Percentiles rank a stretch among this genome's conserved stretches.
Conservation (phyloP, 2,329 filamentous ascomycete species). For the Aspergillus glaucus region DNA sequence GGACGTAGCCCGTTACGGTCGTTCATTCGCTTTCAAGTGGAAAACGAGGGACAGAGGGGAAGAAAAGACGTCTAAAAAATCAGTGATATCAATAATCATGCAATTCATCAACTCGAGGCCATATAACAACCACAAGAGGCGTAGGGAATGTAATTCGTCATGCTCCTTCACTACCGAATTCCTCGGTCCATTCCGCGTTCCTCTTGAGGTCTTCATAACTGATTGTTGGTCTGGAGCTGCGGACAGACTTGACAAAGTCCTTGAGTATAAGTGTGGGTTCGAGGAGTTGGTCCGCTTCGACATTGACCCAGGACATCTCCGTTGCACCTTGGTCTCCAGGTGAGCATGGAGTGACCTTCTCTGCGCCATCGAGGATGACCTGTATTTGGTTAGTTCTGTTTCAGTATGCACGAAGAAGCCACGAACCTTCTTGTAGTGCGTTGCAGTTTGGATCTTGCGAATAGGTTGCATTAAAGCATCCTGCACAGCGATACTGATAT, state of each 20-base stretch:
- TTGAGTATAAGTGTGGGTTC: constrained; percentile 82
- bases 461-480: constrained; percentile 97
- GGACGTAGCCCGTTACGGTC: constrained; percentile 3
- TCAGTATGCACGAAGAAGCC: constrained; percentile 3
- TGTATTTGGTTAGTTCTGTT: constrained; percentile 27
- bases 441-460: constrained; percentile 92
- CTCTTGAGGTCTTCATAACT: constrained; percentile 75
- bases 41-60: background rate
- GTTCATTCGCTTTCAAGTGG: background rate
- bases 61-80: constrained; percentile 2
- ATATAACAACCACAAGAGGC: background rate
- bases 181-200: constrained; percentile 89
- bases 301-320: constrained; percentile 90
- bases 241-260: constrained; percentile 90
- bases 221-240: constrained; percentile 81
- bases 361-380: constrained; percentile 61
- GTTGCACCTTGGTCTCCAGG: constrained; percentile 78
- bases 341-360: constrained; percentile 74
- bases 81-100: background rate
- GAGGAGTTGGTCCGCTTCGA: constrained; percentile 75
- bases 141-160: constrained; percentile 22
- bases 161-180: constrained; percentile 88
- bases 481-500: constrained; percentile 94
- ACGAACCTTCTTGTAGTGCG: constrained; percentile 87
- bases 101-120: background rate